phyloP scores from a whole-genome alignment of 1,284 basidiomycete species.

The Exobasidium rhododendri region DNA sequence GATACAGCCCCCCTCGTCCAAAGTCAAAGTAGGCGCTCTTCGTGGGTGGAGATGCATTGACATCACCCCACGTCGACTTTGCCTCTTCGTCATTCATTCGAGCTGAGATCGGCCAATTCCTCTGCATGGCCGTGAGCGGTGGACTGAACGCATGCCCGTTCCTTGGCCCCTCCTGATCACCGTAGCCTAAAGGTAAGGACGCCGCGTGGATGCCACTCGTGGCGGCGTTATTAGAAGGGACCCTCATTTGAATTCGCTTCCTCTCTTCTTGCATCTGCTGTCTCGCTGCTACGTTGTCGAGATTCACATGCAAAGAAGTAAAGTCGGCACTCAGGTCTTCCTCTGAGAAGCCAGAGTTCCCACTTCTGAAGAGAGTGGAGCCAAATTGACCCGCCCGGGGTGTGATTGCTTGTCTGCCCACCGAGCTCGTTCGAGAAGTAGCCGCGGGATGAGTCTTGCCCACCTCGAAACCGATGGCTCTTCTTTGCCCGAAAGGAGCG shows the following conservation, averaged over 20 bases:
- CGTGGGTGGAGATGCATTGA: conserved; percentile 41
- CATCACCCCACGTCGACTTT: neutral
- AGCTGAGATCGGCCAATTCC: neutral
- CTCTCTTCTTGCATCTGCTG: conserved; percentile 5
- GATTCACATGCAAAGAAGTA: conserved; percentile 21
- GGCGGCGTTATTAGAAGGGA: conserved; percentile 20
- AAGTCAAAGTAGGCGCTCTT: conserved; percentile 40
- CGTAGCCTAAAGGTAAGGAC: conserved; percentile 27
- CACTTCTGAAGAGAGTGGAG: conserved; percentile 28
- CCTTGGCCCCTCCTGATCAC: neutral
- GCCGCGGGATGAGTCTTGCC: neutral
- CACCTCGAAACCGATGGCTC: conserved; percentile 39
- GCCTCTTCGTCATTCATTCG: neutral
- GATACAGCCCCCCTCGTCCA: neutral
- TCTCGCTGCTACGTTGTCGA: conserved; percentile 15
- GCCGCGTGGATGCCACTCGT: conserved; percentile 26
- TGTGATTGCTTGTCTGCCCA: conserved; percentile 16
- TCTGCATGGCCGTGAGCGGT: neutral
- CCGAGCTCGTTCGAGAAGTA: conserved; percentile 8
- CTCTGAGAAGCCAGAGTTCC: conserved; percentile 34
- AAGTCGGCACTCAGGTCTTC: conserved; percentile 37
- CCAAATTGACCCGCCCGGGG: conserved; percentile 19
- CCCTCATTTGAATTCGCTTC: conserved; percentile 14
- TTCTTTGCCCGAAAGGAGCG: conserved; percentile 30
- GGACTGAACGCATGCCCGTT: neutral